Evolutionary conservation across 2,329 filamentous ascomycete genomes (phyloP).

Genomic region (Alternaria consortialis): DNA sequence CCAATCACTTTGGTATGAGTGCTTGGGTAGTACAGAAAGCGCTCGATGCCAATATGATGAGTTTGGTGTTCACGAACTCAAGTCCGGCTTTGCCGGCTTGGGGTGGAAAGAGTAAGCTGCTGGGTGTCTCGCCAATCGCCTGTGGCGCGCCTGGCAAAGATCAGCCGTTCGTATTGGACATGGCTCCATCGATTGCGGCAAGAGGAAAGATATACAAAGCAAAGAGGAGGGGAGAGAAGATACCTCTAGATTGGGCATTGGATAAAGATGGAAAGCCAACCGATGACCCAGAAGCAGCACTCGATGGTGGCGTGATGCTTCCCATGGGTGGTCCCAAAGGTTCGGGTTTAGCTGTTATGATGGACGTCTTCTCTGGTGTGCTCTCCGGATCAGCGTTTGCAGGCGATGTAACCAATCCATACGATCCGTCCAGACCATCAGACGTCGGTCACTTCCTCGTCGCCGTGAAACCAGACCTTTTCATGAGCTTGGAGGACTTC

Average conservation of each 20-base stretch:
- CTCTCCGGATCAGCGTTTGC: slow-evolving; percentile 81
- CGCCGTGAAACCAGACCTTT: slow-evolving; percentile 74
- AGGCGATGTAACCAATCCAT: slow-evolving; percentile 77
- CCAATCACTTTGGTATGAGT: slow-evolving; percentile 85
- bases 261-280: slow-evolving; percentile 74
- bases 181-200: slow-evolving; percentile 74
- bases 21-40: slow-evolving; percentile 83
- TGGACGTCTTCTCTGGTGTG: slow-evolving; percentile 87
- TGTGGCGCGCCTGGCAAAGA: slow-evolving; percentile 73
- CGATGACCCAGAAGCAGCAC: slow-evolving; percentile 73
- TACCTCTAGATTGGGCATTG: slow-evolving; percentile 76
- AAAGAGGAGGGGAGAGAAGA: slow-evolving; percentile 70
- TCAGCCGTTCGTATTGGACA: slow-evolving; percentile 74
- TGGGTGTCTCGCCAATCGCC: slow-evolving; percentile 78
- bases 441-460: slow-evolving; percentile 77
- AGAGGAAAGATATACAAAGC: slow-evolving; percentile 78
- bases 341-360: slow-evolving; percentile 79
- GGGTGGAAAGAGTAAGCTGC: slow-evolving; percentile 72
- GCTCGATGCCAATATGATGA: slow-evolving; percentile 71
- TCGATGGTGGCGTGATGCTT: slow-evolving; percentile 74
- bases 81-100: slow-evolving; percentile 76
- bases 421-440: slow-evolving; percentile 72
- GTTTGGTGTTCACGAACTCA: slow-evolving; percentile 66
- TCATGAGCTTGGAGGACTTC: slow-evolving; percentile 76
- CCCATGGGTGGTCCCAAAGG: slow-evolving; percentile 89